Base-by-base conservation (phyloP, 2,329 filamentous ascomycete genomes). In the Penicillium sp. region DNA sequence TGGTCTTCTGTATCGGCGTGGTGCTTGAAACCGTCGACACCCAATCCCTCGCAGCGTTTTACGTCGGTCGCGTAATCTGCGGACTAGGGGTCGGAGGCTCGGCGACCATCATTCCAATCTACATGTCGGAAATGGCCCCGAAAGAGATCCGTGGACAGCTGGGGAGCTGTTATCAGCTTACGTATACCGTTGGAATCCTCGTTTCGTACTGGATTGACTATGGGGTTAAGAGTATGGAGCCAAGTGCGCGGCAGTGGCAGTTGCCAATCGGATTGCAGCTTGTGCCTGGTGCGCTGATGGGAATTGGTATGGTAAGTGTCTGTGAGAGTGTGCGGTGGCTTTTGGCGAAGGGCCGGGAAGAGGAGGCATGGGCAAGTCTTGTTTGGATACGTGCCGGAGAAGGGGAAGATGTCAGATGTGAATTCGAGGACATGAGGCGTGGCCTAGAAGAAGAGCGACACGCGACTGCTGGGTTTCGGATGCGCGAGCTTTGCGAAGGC, bases 171-270 rank as follows among this genome's bases (percentile, higher is more conserved):
- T 82, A 81, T 61, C 79, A 83, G 59, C 77, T 79, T 52, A 78
- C 81, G 56, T 83, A 75, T 58, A 79, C 77, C 0, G 69, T 77
- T 57, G 74, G 81, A 1, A 82, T 83, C 48, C 78, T 82, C 43
- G 69, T 74, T 0, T 79, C 77, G 4, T 83, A 83, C 64, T 83
- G 80, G 79, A 72, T 83, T 42, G 79, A 83, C 65, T 83, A 82
- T 51, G 79, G 60, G 1, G 61, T 71, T 10, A 67, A 70, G 21
- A 63, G 62, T 18, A 62, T 68, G 53, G 46, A 59, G 3, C 32
- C 55, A 3, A 71, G 39, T 5, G 58, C 77, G 0, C 67, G 67
- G 2, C 81, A 84, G 67, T 85, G 81, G 83, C 81, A 83, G 66
- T 76, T 84, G 27, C 82, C 81, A 1, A 76, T 85, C 49, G 81